A percentile compares a stretch with the other conserved stretches of the same genome.
Evolutionary conservation across 345 rosid species (phyloP).

Genomic region (Firmiana major): DNA sequence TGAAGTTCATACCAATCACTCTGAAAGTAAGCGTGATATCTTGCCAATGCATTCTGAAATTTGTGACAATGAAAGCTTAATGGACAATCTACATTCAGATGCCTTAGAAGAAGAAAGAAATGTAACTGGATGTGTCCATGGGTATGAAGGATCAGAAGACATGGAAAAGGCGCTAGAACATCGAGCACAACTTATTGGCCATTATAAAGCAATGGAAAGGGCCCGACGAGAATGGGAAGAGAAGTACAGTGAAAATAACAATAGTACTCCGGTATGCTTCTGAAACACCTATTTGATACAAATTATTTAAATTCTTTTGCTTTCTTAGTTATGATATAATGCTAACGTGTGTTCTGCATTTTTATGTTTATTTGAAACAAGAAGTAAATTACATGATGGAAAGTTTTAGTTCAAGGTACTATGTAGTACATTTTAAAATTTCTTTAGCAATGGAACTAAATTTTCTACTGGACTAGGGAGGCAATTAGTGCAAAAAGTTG

Average conservation of each 20-base stretch:
- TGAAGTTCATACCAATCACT: conserved; percentile 28
- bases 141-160: conserved; percentile 39
- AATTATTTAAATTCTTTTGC: neutral
- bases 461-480: neutral
- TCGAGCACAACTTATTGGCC: conserved; percentile 73
- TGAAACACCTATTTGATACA: conserved; percentile 5
- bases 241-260: conserved; percentile 69
- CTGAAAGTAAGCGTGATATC: conserved; percentile 28
- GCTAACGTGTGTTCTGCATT: neutral
- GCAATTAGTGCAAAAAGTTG: neutral
- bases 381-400: neutral
- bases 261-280: conserved; percentile 62
- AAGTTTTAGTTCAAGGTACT: neutral
- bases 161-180: conserved; percentile 76
- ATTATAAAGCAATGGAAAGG: conserved; percentile 81
- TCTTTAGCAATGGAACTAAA: neutral
- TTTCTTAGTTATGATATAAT: neutral
- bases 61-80: conserved; percentile 24
- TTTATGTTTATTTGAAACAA: neutral
- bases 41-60: conserved; percentile 22
- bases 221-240: conserved; percentile 94
- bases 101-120: conserved; percentile 27
- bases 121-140: conserved; percentile 25
- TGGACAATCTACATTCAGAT: conserved; percentile 27
- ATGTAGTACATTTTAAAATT: neutral